Base-by-base conservation (phyloP, 2,329 filamentous ascomycete species). In the Penicillium expansum region DNA sequence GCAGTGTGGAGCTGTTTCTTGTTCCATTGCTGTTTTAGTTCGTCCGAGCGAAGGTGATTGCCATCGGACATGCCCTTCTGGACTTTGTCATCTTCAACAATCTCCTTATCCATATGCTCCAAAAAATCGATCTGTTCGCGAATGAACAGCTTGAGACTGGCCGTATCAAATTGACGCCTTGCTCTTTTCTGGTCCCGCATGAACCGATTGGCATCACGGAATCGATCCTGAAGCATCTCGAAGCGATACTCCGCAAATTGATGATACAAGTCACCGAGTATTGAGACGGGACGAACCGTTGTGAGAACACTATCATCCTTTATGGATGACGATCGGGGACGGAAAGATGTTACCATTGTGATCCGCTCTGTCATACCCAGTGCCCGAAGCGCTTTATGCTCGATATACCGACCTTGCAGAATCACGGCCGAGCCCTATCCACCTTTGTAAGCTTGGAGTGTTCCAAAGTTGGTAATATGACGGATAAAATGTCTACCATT, bases 291-390 rank as follows among this genome's bases (percentile, higher is more conserved):
- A 0, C 83, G 80, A 6, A 86, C 80, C 1, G 81, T 84, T 2
- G 77, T 82, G 18, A 87, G 74, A 9, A 83, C 80, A 1, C 80
- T 80, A 61, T 86, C 83, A 62, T 88, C 85, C 16, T 76, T 77
- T 33, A 82, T 66, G n/a, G 74, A 72, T 1, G 83, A 75, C 11
- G 75, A 79, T 50, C 77, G 80, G 1, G 85, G 83, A 10, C 85
- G 78, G 75, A 86, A 86, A 11, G 80, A 82, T 0, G 85, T 87
- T 32, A 87, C 83, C 73, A 85, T 83, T 39, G 77, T 82, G 70
- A 88, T 86, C 35, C 85, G 80, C 68, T 87, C 85, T 29, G 78
- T 77, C 2, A 78, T 77, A 18, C 82, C 83, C 0, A 83, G 71
- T 9, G 83, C 81, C 11, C 80, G 80, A 11, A 86, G 75, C 1